Conservation (phyloP, 2,329 filamentous ascomycete genomes). For the Beauveria sp. region DNA sequence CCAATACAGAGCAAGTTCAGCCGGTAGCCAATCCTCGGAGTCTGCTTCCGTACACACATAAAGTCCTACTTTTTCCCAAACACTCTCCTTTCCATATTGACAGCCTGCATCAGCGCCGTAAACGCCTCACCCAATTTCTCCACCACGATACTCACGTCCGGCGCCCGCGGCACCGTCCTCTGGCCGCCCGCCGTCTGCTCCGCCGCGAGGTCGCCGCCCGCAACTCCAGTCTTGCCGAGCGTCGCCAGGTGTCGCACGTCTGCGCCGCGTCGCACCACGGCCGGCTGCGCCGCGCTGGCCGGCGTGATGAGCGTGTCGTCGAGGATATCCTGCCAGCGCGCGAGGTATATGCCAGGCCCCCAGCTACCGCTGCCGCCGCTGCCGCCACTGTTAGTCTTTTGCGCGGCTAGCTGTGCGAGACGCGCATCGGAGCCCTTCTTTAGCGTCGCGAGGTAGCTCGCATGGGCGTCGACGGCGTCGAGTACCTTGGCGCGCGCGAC, state of each 20-base stretch:
- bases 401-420: slow-evolving; percentile 49
- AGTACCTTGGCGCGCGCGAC: slow-evolving; percentile 39
- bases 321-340: slow-evolving; percentile 63
- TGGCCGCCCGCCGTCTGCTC: slow-evolving; percentile 20
- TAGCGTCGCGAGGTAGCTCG: slow-evolving; percentile 49
- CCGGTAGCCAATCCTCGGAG: too few relatives aligned
- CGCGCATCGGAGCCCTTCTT: slow-evolving; percentile 44
- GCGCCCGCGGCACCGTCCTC: slow-evolving; percentile 23
- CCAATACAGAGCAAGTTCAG: too few relatives aligned
- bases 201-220: slow-evolving; percentile 19
- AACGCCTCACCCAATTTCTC: slow-evolving; percentile 22
- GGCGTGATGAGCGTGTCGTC: slow-evolving; percentile 65
- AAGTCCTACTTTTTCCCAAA: background rate
- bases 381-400: slow-evolving; percentile 7
- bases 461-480: slow-evolving; percentile 50
- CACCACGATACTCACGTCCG: slow-evolving; percentile 35
- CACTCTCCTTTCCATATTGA: slow-evolving; percentile 7
- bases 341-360: slow-evolving; percentile 65
- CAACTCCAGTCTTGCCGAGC: slow-evolving; percentile 35
- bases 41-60: too few relatives aligned
- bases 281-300: slow-evolving; percentile 34
- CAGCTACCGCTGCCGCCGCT: slow-evolving; percentile 24
- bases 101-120: slow-evolving; percentile 5
- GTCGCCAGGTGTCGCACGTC: slow-evolving; percentile 39
- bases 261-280: slow-evolving; percentile 41